These are phyloP conservation scores for Petrea volubilis DNA, from an alignment of 257 asterid genomes.

Conservation along the genomic window DNA sequence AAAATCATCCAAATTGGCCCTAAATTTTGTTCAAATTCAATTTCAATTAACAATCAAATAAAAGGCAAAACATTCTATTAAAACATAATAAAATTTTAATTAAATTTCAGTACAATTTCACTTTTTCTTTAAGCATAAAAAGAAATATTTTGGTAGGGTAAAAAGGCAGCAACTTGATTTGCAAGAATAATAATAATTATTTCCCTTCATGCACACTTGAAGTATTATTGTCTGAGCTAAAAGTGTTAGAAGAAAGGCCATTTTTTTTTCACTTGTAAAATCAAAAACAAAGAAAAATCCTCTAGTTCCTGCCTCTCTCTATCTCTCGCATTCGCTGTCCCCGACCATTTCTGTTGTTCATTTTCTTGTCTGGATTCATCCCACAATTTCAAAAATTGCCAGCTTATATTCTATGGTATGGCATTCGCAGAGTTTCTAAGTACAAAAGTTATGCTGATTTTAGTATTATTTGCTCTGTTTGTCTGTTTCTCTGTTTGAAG, in stretches of 20 bases:
- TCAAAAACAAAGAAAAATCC: not conserved
- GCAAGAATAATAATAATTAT: slow-evolving; percentile 9
- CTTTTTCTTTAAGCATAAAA: too few species aligned
- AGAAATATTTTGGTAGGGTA: not conserved
- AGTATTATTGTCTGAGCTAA: not conserved
- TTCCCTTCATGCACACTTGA: slow-evolving; percentile 21
- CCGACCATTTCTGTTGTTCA: not conserved
- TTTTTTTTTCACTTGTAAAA: not conserved
- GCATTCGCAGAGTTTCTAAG: too few species aligned
- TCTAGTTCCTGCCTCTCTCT: not conserved
- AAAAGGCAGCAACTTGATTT: slow-evolving; percentile 15
- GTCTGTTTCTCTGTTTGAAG: not conserved
- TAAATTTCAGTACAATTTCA: too few species aligned
- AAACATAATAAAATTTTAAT: too few species aligned
- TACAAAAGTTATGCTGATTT: too few species aligned
- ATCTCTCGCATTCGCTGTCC: not conserved
- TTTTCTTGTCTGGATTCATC: not conserved
- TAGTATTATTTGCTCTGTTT: not conserved
- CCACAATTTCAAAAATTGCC: not conserved
- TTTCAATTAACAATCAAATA: too few species aligned
- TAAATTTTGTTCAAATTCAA: too few species aligned
- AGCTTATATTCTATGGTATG: not conserved
- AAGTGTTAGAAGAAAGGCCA: not conserved
- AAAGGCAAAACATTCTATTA: too few species aligned
- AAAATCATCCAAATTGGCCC: too few species aligned